Evolutionary conservation across 2,329 filamentous ascomycete species (phyloP), one percentile per base, ranked within the genome.

Genomic region (Penicillium sumatraense): DNA sequence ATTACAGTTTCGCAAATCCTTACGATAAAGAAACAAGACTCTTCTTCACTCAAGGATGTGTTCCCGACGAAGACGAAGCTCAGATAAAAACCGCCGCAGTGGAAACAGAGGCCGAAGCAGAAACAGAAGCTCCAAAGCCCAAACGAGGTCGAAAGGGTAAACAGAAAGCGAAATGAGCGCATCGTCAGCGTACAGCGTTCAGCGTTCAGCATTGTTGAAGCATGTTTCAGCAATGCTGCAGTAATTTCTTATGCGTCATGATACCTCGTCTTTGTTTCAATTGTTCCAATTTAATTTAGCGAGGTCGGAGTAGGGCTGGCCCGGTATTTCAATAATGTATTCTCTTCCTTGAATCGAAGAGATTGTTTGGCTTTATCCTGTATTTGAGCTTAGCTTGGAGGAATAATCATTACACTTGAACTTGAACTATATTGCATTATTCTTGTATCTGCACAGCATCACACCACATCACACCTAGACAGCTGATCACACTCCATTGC

Each of bases 41-140:
- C 46, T 98, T 98, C 79, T 99, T 98, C 74, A 87, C 92, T 1
- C 95, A 99, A 73, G 93, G 89, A 6, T 93, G 89, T 73, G 90
- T 88, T 59, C 72, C 76, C 14, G 62, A 59, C 13, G 72, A 72
- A 29, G 59, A 59, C 26, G 72, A 75, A 33, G 59, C 58, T 23
- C 61, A 67, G 42, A 56, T 53, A n/a, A 64, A 58, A 46, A 58
- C 67, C 3, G 64, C 38, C 18, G 20, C 21, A 11, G 21, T 4
- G 21, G 20, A 68, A 53, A 53, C 62, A 21, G 63, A 55, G 18
- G 33, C n/a, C 24, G 58, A 57, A 24, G 60, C 63, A 4, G 38
- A 40, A 3, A 27, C 58, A 23, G 23, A 46, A 53, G 35, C 38
- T 49, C 14, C 56, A 54, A 29, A 54, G 38, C 40, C 16, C 21